These are phyloP conservation scores for Gentiana macrophylla DNA, from an alignment of 257 asterid genomes.

Conservation along the genomic window DNA sequence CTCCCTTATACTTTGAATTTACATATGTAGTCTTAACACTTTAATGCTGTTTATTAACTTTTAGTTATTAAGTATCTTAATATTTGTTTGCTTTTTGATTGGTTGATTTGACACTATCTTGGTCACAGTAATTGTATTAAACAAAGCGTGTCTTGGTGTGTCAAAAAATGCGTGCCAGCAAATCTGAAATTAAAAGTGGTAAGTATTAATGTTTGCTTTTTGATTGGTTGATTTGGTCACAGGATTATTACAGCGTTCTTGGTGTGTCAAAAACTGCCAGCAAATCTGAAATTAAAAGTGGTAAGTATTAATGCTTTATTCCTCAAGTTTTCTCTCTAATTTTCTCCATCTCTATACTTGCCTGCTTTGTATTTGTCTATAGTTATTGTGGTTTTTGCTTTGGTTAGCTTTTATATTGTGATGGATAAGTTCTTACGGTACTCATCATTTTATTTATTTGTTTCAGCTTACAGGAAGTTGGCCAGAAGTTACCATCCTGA, in stretches of 20 bases:
- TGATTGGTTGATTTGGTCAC: slow-evolving; percentile 4
- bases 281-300: slow-evolving; percentile 90
- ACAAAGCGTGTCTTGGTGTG: slow-evolving; percentile 84
- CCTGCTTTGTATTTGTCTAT: too few relatives aligned
- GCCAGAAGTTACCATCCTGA: slow-evolving; percentile 96
- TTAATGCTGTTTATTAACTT: too few relatives aligned
- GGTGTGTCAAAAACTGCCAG: slow-evolving; percentile 82
- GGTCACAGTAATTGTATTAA: slow-evolving; percentile 70
- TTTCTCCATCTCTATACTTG: too few relatives aligned
- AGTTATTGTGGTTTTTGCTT: too few relatives aligned
- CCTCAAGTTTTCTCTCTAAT: background rate
- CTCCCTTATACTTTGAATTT: background rate
- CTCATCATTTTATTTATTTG: background rate
- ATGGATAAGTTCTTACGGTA: background rate
- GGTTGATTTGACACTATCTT: too few relatives aligned
- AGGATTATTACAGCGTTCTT: slow-evolving; percentile 89
- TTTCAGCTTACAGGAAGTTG: slow-evolving; percentile 90
- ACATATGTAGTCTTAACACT: background rate
- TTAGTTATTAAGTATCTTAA: too few relatives aligned
- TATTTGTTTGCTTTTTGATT: too few relatives aligned
- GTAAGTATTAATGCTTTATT: slow-evolving; percentile 30
- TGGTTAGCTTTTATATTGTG: too few relatives aligned
- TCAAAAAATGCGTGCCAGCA: slow-evolving; percentile 77
- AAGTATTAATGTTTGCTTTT: slow-evolving; percentile 13
- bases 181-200: slow-evolving; percentile 92